Percentiles rank a stretch among this genome's conserved stretches.
These are phyloP conservation scores for Blastobotrys raffinosifermentans DNA, from an alignment of 1,139 yeast species.

Conservation along the genomic window DNA sequence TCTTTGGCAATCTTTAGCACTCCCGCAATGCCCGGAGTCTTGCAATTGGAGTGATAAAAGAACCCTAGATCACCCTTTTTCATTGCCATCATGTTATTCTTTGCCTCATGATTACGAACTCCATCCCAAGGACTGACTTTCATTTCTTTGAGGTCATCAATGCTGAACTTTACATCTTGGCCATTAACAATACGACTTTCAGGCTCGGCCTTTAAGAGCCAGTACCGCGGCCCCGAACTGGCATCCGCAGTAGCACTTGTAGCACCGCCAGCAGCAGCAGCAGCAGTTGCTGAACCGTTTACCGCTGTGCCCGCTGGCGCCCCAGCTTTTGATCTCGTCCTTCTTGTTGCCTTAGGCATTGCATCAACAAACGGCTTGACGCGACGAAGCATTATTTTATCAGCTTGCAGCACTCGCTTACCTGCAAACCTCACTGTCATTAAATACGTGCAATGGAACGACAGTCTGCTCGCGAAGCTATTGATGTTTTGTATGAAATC, in stretches of 20 bases:
- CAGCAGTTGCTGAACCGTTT: too few relatives aligned
- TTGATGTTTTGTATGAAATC: slow-evolving; percentile 24
- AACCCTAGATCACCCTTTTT: slow-evolving; percentile 40
- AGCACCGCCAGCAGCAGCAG: too few relatives aligned
- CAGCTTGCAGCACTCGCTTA: too few relatives aligned
- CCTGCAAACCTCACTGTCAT: too few relatives aligned
- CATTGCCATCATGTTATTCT: slow-evolving; percentile 46
- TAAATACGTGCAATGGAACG: slow-evolving; percentile 9
- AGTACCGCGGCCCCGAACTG: too few relatives aligned
- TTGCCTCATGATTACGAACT: slow-evolving; percentile 50
- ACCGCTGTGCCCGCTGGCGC: too few relatives aligned
- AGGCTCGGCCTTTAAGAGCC: slow-evolving; percentile 54
- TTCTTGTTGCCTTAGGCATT: too few relatives aligned
- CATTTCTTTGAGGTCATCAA: slow-evolving; percentile 38
- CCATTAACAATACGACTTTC: slow-evolving; percentile 43
- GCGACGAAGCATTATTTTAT: too few relatives aligned
- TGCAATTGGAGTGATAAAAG: slow-evolving; percentile 50
- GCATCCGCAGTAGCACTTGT: too few relatives aligned
- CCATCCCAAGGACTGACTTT: slow-evolving; percentile 49
- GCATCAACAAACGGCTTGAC: too few relatives aligned
- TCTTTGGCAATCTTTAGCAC: slow-evolving; percentile 36
- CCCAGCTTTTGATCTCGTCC: too few relatives aligned
- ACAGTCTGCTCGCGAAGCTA: slow-evolving; percentile 14
- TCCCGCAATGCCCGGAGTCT: slow-evolving; percentile 49
- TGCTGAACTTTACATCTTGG: slow-evolving; percentile 43